phyloP scores from a whole-genome alignment of 306 rosid species.

The Casuarina glauca region DNA sequence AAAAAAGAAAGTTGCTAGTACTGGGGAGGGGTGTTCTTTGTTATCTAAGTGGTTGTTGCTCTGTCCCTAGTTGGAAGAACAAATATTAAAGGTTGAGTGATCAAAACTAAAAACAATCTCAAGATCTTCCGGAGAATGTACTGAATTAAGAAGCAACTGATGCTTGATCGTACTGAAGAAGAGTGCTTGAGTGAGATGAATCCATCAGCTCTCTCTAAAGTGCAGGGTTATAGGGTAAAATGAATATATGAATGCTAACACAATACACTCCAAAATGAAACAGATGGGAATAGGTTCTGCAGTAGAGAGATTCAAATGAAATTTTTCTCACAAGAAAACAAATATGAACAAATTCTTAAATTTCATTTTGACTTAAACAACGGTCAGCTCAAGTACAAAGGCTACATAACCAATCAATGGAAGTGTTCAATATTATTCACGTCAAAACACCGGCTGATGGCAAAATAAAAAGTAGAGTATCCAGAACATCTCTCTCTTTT shows the following conservation, averaged over 20 bases:
- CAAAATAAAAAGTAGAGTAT: slow-evolving; percentile 17
- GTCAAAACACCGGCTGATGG: slow-evolving; percentile 8
- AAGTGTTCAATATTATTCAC: slow-evolving; percentile 10
- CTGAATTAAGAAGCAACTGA: too few relatives aligned
- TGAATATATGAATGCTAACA: not conserved
- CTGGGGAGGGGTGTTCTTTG: too few relatives aligned
- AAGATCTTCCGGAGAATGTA: too few relatives aligned
- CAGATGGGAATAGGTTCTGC: not conserved
- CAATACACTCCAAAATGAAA: not conserved
- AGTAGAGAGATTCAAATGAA: not conserved
- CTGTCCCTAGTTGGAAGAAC: too few relatives aligned
- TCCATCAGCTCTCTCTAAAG: not conserved
- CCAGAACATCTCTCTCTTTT: slow-evolving; percentile 35
- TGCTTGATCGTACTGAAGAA: not conserved
- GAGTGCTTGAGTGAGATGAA: not conserved
- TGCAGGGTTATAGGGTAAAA: not conserved
- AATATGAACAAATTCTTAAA: not conserved
- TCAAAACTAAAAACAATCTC: too few relatives aligned
- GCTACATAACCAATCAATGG: not conserved
- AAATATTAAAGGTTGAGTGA: too few relatives aligned
- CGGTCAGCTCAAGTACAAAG: not conserved
- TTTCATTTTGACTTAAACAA: not conserved
- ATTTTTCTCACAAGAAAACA: not conserved
- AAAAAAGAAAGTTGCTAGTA: too few relatives aligned
- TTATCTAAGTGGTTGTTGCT: too few relatives aligned